These are phyloP conservation scores for Eucalyptus albens DNA, from an alignment of 345 rosid genomes.

Conservation along the genomic window DNA sequence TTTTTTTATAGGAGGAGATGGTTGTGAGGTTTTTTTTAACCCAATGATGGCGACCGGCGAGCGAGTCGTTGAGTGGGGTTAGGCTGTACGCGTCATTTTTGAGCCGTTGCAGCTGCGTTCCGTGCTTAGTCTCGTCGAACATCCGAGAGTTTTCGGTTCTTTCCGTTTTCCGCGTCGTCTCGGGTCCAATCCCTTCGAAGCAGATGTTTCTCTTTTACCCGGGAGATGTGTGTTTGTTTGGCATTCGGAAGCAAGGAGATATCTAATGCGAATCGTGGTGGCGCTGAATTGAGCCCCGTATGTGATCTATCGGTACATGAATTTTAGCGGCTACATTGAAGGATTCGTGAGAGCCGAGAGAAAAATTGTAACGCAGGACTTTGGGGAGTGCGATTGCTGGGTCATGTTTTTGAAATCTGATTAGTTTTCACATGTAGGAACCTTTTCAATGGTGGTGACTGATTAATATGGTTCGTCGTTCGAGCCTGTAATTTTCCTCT, in stretches of 20 bases:
- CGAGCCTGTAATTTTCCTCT: not conserved
- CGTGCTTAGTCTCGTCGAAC: not conserved
- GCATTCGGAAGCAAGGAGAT: not conserved
- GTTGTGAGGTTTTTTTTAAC: not conserved
- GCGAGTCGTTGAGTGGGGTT: not conserved
- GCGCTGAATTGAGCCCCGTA: not conserved
- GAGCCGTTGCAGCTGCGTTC: not conserved
- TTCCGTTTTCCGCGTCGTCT: not conserved
- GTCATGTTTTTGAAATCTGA: not conserved
- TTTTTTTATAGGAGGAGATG: not conserved
- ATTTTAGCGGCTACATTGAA: not conserved
- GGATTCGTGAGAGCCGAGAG: not conserved
- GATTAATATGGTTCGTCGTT: not conserved
- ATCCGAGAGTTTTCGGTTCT: not conserved
- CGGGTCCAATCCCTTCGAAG: not conserved
- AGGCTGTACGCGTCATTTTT: not conserved
- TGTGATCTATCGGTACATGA: not conserved
- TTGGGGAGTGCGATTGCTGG: not conserved
- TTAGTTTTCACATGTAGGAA: not conserved
- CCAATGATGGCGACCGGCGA: not conserved
- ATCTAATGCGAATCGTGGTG: not conserved
- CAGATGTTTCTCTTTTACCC: not conserved
- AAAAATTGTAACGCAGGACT: not conserved
- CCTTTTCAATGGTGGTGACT: not conserved
- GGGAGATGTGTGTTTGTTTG: not conserved